Evolutionary conservation across 129 eudicot species (phyloP).

Genomic region (Arctium minus): DNA sequence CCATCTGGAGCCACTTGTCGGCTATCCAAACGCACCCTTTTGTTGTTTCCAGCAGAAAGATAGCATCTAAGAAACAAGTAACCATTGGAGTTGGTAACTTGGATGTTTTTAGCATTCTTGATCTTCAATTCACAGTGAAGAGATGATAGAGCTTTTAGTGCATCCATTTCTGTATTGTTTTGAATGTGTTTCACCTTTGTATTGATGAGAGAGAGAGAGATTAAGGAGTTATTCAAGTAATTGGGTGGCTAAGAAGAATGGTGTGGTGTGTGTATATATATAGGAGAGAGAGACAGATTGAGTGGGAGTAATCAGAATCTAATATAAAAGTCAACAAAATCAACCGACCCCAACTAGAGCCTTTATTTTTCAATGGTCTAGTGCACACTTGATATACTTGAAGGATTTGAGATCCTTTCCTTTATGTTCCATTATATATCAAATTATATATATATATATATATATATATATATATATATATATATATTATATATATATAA

Average conservation of each 20-base stretch:
- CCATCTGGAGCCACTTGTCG: too few relatives aligned
- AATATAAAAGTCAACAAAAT: background rate
- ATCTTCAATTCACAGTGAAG: too few relatives aligned
- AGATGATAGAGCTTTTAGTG: background rate
- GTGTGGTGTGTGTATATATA: background rate
- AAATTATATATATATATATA: too few relatives aligned
- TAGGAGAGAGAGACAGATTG: background rate
- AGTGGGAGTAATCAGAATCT: background rate
- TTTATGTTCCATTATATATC: background rate
- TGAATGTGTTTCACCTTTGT: background rate
- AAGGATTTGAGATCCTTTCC: background rate
- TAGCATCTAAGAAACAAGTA: too few relatives aligned
- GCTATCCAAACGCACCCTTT: too few relatives aligned
- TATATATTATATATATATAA: too few relatives aligned
- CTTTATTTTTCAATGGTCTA: background rate
- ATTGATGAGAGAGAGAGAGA: background rate
- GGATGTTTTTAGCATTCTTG: too few relatives aligned
- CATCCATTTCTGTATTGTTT: slow-evolving; percentile 15
- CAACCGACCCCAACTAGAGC: background rate
- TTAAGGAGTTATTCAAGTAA: background rate
- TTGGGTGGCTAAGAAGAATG: background rate
- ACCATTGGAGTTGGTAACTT: too few relatives aligned
- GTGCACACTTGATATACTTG: background rate
- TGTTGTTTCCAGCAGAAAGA: too few relatives aligned
- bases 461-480: too few relatives aligned